Conservation (phyloP, 305 asterid genomes). For the Solanum hybrid region DNA sequence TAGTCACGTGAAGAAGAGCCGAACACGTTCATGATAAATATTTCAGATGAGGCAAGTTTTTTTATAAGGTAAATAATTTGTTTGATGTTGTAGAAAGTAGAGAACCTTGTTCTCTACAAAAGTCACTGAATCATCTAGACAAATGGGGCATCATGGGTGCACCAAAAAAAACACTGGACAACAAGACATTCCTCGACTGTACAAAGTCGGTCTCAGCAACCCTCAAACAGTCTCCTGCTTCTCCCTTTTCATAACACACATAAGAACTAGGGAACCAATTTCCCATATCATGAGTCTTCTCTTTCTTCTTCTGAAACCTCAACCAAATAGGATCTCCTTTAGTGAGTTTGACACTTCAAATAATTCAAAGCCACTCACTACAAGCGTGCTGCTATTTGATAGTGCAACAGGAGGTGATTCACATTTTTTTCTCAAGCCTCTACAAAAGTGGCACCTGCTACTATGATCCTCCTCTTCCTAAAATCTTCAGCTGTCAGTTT, state of each 20-base stretch:
- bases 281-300: neutral
- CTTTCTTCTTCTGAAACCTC: neutral
- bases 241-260: neutral
- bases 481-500: neutral
- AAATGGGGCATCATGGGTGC: neutral
- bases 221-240: neutral
- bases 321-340: neutral
- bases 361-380: neutral
- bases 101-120: neutral
- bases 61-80: neutral
- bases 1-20: neutral
- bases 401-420: neutral
- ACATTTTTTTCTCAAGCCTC: neutral
- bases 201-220: neutral
- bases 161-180: neutral
- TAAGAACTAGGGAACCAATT: neutral
- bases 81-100: neutral
- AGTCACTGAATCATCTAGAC: neutral
- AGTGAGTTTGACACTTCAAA: neutral
- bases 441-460: neutral
- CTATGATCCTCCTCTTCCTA: neutral
- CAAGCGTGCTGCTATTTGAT: neutral
- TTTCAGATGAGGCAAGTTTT: neutral
- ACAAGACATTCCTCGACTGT: neutral
- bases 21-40: neutral